phyloP scores from a whole-genome alignment of 441 rosid genomes.

The Heliophila coronopifolia region DNA sequence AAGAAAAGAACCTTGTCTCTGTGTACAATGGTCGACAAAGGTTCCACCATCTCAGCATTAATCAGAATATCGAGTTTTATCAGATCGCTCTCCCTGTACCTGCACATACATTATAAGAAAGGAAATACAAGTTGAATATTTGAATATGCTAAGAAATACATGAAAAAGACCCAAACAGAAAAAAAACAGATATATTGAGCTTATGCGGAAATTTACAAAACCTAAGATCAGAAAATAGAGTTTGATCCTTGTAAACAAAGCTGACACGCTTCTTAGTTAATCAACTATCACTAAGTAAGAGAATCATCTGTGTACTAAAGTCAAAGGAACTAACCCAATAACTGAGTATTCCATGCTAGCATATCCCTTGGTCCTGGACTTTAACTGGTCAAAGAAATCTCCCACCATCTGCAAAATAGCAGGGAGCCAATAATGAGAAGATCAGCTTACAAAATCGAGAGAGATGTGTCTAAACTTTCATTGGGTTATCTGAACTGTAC shows the following conservation, averaged over 20 bases:
- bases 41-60: constrained; percentile 80
- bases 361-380: constrained; percentile 93
- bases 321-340: constrained; percentile 48
- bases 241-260: background rate
- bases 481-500: background rate
- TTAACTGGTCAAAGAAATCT: constrained; percentile 92
- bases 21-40: constrained; percentile 87
- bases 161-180: background rate
- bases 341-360: constrained; percentile 97
- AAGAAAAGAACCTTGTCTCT: constrained; percentile 60
- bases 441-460: constrained; percentile 1
- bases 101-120: constrained; percentile 29
- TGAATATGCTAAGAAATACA: constrained; percentile 13
- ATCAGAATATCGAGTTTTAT: constrained; percentile 85
- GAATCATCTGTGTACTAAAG: background rate
- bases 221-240: background rate
- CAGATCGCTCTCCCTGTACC: constrained; percentile 75
- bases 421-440: constrained; percentile 7
- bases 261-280: background rate
- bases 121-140: background rate
- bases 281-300: background rate
- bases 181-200: background rate
- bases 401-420: constrained; percentile 76
- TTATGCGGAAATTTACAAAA: background rate
- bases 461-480: constrained; percentile 5